Percentiles rank a stretch among this genome's conserved stretches.
Conservation (phyloP, 208 protist species). For the Acanthamoeba castellanii region DNA sequence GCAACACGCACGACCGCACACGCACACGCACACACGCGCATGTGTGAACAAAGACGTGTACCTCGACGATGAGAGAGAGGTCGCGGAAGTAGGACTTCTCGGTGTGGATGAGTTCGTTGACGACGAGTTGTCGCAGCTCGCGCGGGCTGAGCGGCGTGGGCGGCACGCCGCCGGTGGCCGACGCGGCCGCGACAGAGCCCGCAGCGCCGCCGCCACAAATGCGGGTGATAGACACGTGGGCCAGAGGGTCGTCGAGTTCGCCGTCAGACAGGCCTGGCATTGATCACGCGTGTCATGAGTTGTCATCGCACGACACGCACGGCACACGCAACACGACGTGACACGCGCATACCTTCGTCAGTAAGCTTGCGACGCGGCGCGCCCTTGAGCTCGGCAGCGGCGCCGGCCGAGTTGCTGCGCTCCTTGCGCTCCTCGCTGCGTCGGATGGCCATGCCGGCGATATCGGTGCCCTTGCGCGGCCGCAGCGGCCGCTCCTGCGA, state of each 20-base stretch:
- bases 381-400: not conserved
- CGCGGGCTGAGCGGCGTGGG: not conserved
- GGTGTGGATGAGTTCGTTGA: constrained; percentile 30
- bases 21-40: not conserved
- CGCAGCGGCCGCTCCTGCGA: not conserved
- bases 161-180: not conserved
- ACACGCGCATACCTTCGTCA: not conserved
- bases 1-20: too few relatives aligned
- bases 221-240: not conserved
- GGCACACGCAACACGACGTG: too few relatives aligned
- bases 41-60: not conserved
- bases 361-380: not conserved
- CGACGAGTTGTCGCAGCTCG: not conserved
- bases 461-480: not conserved
- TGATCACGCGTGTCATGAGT: not conserved
- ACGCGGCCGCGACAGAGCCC: not conserved
- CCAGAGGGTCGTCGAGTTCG: not conserved
- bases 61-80: constrained; percentile 8
- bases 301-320: not conserved
- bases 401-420: not conserved
- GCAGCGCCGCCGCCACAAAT: not conserved
- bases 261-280: not conserved
- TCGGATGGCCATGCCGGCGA: not conserved
- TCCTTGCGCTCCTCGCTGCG: not conserved
- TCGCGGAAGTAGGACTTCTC: constrained; percentile 7